A percentile compares a stretch with the other conserved stretches of the same genome.
phyloP scores from a whole-genome alignment of 192 early-diverging fungal genomes.

The Coemansia sp. region DNA sequence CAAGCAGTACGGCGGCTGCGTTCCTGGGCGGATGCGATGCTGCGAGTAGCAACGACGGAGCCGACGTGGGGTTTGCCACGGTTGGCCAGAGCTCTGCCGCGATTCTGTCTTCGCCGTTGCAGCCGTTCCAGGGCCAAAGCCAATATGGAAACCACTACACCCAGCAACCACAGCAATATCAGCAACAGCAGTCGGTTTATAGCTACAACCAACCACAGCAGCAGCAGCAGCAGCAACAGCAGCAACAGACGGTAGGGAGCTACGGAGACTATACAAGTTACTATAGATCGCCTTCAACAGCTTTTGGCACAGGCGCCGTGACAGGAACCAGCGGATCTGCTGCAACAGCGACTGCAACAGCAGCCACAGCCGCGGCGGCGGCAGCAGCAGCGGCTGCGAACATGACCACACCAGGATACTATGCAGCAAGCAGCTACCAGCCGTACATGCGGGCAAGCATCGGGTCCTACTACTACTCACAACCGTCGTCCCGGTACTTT shows the following conservation, averaged over 20 bases:
- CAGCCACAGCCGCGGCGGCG: background rate
- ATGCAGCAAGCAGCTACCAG: conserved; percentile 42
- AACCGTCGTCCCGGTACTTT: conserved; percentile 43
- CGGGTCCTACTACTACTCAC: conserved; percentile 50
- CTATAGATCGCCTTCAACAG: conserved; percentile 48
- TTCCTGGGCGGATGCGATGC: conserved; percentile 22
- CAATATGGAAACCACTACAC: conserved; percentile 11
- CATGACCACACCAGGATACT: conserved; percentile 25
- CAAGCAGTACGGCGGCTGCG: conserved; percentile 28
- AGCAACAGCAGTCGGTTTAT: conserved; percentile 13
- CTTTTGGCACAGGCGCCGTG: conserved; percentile 15
- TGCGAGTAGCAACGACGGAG: conserved; percentile 9
- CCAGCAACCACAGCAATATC: conserved; percentile 11
- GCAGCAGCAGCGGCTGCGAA: conserved; percentile 37
- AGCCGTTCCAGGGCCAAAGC: conserved; percentile 17
- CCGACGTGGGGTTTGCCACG: background rate
- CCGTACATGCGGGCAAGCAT: conserved; percentile 42
- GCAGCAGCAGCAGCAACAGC: conserved; percentile 10
- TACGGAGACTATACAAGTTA: conserved; percentile 50
- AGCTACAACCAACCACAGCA: conserved; percentile 12
- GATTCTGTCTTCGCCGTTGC: conserved; percentile 15
- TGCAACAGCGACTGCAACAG: conserved; percentile 7
- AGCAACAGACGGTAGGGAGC: conserved; percentile 20
- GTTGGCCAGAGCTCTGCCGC: conserved; percentile 17
- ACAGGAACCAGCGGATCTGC: background rate